These are phyloP conservation scores for Melanogaster broomeanus DNA, from an alignment of 768 basidiomycete species.

Conservation along the genomic window DNA sequence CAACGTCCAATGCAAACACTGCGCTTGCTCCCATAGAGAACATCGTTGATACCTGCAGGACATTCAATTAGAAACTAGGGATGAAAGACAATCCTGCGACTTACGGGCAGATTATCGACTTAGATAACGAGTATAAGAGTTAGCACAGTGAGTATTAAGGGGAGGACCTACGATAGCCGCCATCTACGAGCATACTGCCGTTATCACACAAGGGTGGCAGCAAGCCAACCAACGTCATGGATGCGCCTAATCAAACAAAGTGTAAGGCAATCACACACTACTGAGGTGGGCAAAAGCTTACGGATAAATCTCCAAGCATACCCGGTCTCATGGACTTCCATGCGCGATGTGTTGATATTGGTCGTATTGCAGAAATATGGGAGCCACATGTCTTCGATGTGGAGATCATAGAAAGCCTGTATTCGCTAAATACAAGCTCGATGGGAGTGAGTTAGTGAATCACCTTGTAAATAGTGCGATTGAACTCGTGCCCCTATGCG, in stretches of 20 bases:
- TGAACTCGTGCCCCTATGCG: slow-evolving; percentile 89
- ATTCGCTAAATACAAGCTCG: slow-evolving; percentile 8
- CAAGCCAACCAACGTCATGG: slow-evolving; percentile 96
- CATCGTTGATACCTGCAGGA: slow-evolving; percentile 79
- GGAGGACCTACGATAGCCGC: slow-evolving; percentile 73
- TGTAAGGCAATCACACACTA: background rate
- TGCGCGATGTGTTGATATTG: slow-evolving; percentile 92
- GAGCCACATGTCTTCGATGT: slow-evolving; percentile 98
- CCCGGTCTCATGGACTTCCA: slow-evolving; percentile 98
- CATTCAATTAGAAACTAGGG: slow-evolving; percentile 1
- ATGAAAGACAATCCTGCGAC: slow-evolving; percentile 14
- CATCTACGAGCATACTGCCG: slow-evolving; percentile 89
- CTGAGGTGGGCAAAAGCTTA: slow-evolving; percentile 33
- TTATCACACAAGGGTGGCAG: slow-evolving; percentile 94
- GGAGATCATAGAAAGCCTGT: slow-evolving; percentile 89
- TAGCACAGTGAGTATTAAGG: slow-evolving; percentile 1
- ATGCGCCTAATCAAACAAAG: slow-evolving; percentile 64
- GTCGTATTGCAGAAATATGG: slow-evolving; percentile 98
- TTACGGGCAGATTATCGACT: slow-evolving; percentile 87
- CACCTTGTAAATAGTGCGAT: slow-evolving; percentile 92
- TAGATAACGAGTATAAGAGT: slow-evolving; percentile 25
- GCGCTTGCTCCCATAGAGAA: slow-evolving; percentile 86
- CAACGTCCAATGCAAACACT: slow-evolving; percentile 94
- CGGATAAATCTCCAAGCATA: slow-evolving; percentile 97
- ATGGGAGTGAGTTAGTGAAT: background rate